These are phyloP conservation scores for Botrytis tulipae DNA, from an alignment of 2,329 filamentous ascomycete genomes.

Conservation along the genomic window DNA sequence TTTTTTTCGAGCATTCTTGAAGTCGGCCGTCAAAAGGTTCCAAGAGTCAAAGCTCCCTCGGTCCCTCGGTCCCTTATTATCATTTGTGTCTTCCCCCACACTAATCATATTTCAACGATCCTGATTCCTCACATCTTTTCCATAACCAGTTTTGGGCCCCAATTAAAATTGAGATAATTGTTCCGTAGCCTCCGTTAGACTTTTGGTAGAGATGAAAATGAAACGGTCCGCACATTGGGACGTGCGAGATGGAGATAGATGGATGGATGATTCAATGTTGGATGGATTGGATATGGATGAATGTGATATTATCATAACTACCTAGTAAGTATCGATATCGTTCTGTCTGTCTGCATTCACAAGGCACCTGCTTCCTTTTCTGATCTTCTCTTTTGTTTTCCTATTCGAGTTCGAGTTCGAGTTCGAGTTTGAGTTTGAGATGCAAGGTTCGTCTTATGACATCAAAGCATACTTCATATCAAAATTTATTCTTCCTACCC, in stretches of 20 bases:
- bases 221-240: neutral
- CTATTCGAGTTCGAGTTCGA: neutral
- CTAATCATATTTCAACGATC: neutral
- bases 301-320: neutral
- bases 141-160: neutral
- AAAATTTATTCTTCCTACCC: neutral
- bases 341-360: neutral
- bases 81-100: neutral
- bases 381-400: neutral
- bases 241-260: neutral
- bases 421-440: neutral
- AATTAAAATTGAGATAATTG: neutral
- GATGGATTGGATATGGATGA: neutral
- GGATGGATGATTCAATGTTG: neutral
- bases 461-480: neutral
- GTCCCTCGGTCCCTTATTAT: neutral
- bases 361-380: neutral
- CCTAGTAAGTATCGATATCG: neutral
- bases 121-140: neutral
- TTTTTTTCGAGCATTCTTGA: neutral
- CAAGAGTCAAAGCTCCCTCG: constrained; percentile 9
- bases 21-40: neutral
- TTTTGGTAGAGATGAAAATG: neutral
- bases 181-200: neutral
- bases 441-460: neutral